Base-by-base conservation (phyloP, 2,329 filamentous ascomycete genomes). In the Aciculosporium take region DNA sequence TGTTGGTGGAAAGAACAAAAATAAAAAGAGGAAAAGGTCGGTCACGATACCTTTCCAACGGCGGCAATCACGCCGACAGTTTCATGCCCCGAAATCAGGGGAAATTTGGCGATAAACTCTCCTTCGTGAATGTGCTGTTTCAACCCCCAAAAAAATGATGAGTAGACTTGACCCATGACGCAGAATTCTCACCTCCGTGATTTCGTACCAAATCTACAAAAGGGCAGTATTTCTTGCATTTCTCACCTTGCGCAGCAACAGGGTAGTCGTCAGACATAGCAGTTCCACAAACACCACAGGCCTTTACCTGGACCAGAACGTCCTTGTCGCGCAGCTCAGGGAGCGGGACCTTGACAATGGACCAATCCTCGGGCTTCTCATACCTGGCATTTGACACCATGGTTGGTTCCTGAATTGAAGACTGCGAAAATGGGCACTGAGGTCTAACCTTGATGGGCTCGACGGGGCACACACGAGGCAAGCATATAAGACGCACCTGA, bases 21-120 rank as follows among this genome's bases (percentile, higher is more conserved):
- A n/a, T n/a, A n/a, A n/a, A n/a, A n/a, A n/a, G 20, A 13, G 9
- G 5, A 9, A 7, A 8, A n/a, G 17, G 18, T 15, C 13, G 21
- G 7, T 44, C 49, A 25, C 42, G 7, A 18, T 33, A 55, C 54
- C 46, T 66, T 66, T 37, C 72, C 73, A 30, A 74, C 54, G 10
- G 68, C 74, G 25, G 73, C 78, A 42, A 83, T 67, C 28, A 76
- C 69, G 49, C 79, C 79, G 31, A 79, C 74, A 28, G 78, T 80
- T 57, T 83, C 79, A 51, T 83, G 79, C 38, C 78, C 76, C 45
- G 76, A 76, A 51, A 81, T 76, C 44, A 81, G 63, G 39, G 77
- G 77, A 54, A 81, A 81, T 62, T 77, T 64, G 48, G 64, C 65
- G 33, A 68, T 67, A 50, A 83, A 83, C 61, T 82, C 77, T 53